phyloP scores from a whole-genome alignment of 441 rosid genomes.

The Biscutella auriculata region DNA sequence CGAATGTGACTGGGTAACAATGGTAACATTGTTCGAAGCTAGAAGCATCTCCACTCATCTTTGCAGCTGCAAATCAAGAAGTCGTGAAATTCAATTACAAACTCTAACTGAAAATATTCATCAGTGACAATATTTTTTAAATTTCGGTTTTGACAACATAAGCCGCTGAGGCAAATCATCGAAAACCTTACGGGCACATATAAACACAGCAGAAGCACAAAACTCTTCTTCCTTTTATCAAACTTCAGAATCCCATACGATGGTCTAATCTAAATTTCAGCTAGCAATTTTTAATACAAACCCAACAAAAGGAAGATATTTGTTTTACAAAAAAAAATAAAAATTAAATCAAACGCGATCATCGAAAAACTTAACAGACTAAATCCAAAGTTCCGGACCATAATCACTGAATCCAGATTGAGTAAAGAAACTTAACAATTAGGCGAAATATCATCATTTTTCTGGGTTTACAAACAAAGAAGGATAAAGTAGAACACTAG shows the following conservation, averaged over 20 bases:
- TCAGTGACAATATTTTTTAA: too few species aligned
- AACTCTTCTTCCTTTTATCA: background rate
- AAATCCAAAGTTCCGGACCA: background rate
- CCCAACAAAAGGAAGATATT: background rate
- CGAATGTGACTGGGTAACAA: conserved; percentile 76
- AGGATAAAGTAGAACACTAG: background rate
- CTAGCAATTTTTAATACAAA: background rate
- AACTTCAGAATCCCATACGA: background rate
- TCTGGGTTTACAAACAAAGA: background rate
- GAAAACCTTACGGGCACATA: conserved; percentile 16
- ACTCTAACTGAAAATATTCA: too few species aligned
- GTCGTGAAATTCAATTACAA: background rate
- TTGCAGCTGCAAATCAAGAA: conserved; percentile 24
- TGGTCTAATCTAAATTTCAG: background rate
- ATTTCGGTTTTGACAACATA: too few species aligned
- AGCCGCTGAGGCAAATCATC: conserved; percentile 16
- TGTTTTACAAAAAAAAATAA: too few species aligned
- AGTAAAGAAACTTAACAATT: background rate
- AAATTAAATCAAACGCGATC: background rate
- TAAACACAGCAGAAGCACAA: background rate
- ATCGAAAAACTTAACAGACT: background rate
- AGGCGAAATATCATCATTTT: background rate
- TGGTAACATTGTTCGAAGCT: conserved; percentile 53
- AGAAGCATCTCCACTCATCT: conserved; percentile 16
- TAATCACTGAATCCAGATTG: background rate